A percentile compares a stretch with the other conserved stretches of the same genome.
Conservation (phyloP, 768 basidiomycete species). For the Boletus pseudopeckii region DNA sequence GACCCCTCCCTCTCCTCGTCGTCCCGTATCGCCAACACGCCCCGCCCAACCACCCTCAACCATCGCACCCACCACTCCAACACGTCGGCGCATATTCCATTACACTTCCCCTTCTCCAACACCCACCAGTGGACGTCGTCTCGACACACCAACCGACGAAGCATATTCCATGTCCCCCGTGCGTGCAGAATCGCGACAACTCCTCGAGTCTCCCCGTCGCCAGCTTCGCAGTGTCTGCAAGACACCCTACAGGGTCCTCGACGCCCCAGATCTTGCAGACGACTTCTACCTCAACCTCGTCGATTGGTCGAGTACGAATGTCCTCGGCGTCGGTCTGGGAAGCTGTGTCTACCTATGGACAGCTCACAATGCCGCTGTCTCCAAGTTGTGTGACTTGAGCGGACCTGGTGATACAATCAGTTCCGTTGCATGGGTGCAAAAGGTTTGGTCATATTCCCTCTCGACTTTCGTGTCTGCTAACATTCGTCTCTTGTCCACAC, state of each 20-base stretch:
- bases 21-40: constrained; percentile 60
- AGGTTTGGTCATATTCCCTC: constrained; percentile 30
- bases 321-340: constrained; percentile 90
- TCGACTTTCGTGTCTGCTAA: neutral
- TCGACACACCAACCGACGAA: constrained; percentile 84
- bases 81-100: constrained; percentile 59
- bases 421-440: constrained; percentile 92
- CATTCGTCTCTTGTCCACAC: neutral
- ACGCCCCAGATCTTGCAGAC: constrained; percentile 95
- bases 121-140: constrained; percentile 44
- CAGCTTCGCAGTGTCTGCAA: constrained; percentile 82
- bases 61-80: constrained; percentile 42
- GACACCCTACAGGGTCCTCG: constrained; percentile 94
- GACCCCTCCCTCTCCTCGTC: constrained; percentile 62
- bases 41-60: constrained; percentile 38
- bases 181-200: constrained; percentile 71
- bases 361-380: constrained; percentile 88
- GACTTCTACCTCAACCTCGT: constrained; percentile 99
- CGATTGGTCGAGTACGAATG: constrained; percentile 95
- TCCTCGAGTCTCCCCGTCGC: constrained; percentile 82
- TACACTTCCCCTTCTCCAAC: constrained; percentile 61
- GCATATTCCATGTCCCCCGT: constrained; percentile 91
- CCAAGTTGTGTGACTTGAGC: constrained; percentile 81
- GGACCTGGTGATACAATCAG: constrained; percentile 70
- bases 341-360: constrained; percentile 96